phyloP scores from a whole-genome alignment of 495 filamentous ascomycete genomes.

The Penicillium samsonianum region DNA sequence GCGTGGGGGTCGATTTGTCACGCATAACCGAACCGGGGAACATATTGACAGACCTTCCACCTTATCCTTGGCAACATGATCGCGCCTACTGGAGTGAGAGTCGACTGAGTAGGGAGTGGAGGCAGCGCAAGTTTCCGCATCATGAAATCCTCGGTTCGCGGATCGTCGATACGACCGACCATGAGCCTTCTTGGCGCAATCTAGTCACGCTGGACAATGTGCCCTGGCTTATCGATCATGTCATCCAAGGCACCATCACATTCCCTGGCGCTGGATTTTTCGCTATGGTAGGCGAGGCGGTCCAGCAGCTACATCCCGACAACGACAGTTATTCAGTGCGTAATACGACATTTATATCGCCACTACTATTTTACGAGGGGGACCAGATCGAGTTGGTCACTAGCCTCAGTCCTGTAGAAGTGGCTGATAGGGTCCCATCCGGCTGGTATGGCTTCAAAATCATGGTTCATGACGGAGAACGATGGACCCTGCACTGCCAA shows the following conservation, averaged over 20 bases:
- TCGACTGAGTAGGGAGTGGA: slow-evolving; percentile 46
- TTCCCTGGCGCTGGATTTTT: slow-evolving; percentile 54
- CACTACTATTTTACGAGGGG: slow-evolving; percentile 31
- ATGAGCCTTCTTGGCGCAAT: slow-evolving; percentile 55
- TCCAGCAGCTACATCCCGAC: slow-evolving; percentile 28
- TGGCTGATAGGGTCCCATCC: slow-evolving; percentile 37
- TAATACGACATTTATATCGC: slow-evolving; percentile 25
- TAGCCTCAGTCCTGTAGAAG: slow-evolving; percentile 27
- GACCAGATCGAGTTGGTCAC: slow-evolving; percentile 35
- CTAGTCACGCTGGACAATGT: slow-evolving; percentile 42
- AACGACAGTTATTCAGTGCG: slow-evolving; percentile 23
- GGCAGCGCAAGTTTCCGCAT: slow-evolving; percentile 44
- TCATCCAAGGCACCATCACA: slow-evolving; percentile 34
- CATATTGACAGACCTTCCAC: slow-evolving; percentile 43
- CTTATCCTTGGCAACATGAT: slow-evolving; percentile 54
- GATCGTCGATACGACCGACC: slow-evolving; percentile 36
- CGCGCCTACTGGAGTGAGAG: slow-evolving; percentile 49
- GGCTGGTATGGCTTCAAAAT: slow-evolving; percentile 50
- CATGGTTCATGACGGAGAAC: slow-evolving; percentile 32
- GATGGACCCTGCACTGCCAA: slow-evolving; percentile 45
- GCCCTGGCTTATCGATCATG: slow-evolving; percentile 53
- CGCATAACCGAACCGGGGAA: slow-evolving; percentile 31
- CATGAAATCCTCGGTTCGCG: slow-evolving; percentile 51
- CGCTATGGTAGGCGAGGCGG: slow-evolving; percentile 50
- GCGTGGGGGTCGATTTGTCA: slow-evolving; percentile 22